Base-by-base conservation (phyloP, 345 rosid genomes). In the Physaria fendleri region DNA sequence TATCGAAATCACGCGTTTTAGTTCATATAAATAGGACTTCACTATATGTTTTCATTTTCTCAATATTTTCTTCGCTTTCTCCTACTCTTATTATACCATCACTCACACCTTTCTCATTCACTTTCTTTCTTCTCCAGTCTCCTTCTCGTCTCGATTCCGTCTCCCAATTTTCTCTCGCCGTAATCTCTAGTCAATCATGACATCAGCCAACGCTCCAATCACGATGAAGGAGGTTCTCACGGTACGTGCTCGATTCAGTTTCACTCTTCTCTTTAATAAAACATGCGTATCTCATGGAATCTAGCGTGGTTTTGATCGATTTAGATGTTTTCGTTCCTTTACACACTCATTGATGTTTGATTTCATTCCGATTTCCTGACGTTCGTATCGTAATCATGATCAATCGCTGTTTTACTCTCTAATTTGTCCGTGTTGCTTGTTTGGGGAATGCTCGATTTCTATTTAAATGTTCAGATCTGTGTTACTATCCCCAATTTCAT, bases 171-270 rank as follows among this genome's bases (percentile, higher is more conserved):
- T 59, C 32, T 30, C 45, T 39, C 15, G 47, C 72, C 51, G 71
- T 49, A 72, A 79, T 79, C 80, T 81, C 63, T 65, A 62, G 62
- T 59, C 71, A 69, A 72, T 55, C 86, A 88, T 88, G 98, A 89
- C 94, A 71, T 88, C 91, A 25, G 88, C 96, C 22, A 88, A 73
- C 78, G 95, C 96, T 46, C 96, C 90, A 63, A 85, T 91, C 82
- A 54, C 90, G 67, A 84, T 91, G 98, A 85, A 85, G 75, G 98
- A 91, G 78, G 86, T 85, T 69, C 68, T 88, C 22, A 91, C 88
- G 37, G 95, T 88, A 65, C 74, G 88, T 58, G 72, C 40, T n/a
- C 13, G n/a, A 42, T 40, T 48, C n/a, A 21, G 33, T 23, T 23
- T 2, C 42, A 33, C 23, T 56, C 54, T 65, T 17, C 13, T 33